Evolutionary conservation across 2,329 filamentous ascomycete genomes (phyloP).

Genomic region (Lojkania enalia): DNA sequence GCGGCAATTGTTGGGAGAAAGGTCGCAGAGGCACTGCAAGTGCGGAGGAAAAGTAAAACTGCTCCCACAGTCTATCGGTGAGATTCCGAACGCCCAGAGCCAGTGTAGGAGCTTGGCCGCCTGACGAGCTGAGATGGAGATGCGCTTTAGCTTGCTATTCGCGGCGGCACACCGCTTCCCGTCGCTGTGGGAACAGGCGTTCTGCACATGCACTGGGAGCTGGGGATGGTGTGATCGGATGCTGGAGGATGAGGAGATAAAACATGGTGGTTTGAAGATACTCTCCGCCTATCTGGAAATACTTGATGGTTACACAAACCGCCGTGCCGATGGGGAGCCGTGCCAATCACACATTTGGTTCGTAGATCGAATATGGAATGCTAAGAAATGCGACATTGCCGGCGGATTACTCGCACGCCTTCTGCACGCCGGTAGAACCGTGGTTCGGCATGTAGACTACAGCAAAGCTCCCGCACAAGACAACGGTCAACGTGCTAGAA

Average conservation of each 20-base stretch:
- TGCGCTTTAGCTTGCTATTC: constrained; percentile 4
- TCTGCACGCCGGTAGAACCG: constrained; percentile 3
- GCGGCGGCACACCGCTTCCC: constrained; percentile 5
- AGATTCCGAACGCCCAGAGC: too few species aligned
- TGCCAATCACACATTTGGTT: neutral
- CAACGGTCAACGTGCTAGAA: neutral
- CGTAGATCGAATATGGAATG: too few species aligned
- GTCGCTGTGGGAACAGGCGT: constrained; percentile 1
- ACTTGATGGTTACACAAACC: constrained; percentile 1
- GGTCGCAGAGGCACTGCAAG: too few species aligned
- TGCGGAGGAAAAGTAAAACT: too few species aligned
- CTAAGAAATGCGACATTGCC: too few species aligned
- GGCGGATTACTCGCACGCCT: neutral
- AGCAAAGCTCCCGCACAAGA: neutral
- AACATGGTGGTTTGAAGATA: neutral
- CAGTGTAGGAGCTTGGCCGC: too few species aligned
- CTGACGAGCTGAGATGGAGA: constrained; percentile 4
- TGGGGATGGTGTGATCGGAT: neutral
- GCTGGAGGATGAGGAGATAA: neutral
- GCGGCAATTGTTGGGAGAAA: too few species aligned
- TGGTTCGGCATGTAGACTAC: neutral
- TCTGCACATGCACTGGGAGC: constrained; percentile 1
- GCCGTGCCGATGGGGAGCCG: constrained; percentile 12
- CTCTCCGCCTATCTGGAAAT: too few species aligned
- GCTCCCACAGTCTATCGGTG: too few species aligned